These are phyloP conservation scores for Clavariopsis aquatica DNA, from an alignment of 495 filamentous ascomycete genomes.

Conservation along the genomic window DNA sequence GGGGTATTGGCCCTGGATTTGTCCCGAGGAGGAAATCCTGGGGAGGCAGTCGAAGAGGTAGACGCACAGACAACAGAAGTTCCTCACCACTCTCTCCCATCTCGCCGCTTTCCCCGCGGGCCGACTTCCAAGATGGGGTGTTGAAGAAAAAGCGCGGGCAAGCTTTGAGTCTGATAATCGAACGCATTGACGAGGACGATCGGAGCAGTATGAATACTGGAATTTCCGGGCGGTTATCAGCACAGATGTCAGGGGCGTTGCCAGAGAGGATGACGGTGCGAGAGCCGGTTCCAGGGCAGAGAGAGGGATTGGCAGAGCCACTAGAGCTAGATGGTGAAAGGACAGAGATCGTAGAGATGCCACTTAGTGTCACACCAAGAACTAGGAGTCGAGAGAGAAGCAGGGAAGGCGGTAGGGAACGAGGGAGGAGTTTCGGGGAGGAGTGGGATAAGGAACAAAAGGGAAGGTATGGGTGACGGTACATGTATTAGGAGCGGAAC, in stretches of 20 bases:
- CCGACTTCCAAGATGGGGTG: neutral
- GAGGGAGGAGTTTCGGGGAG: constrained; percentile 12
- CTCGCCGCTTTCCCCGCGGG: neutral
- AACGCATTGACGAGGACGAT: constrained; percentile 24
- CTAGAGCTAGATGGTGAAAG: constrained; percentile 26
- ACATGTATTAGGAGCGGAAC: neutral
- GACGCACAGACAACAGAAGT: neutral
- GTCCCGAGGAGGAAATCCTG: constrained; percentile 9
- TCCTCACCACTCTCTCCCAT: constrained; percentile 1
- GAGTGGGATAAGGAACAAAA: neutral
- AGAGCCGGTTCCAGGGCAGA: constrained; percentile 32
- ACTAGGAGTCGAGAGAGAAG: constrained; percentile 20
- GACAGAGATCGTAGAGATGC: constrained; percentile 24
- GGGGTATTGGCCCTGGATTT: neutral
- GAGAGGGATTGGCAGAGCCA: constrained; percentile 24
- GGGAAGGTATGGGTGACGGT: neutral
- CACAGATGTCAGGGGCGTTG: neutral
- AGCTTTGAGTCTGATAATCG: constrained; percentile 22
- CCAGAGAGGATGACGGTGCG: neutral
- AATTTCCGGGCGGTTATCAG: neutral
- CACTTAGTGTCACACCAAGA: constrained; percentile 27
- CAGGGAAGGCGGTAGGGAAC: constrained; percentile 2
- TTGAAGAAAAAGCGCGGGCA: constrained; percentile 27
- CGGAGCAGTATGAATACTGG: neutral
- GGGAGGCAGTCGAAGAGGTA: neutral